Evolutionary conservation across 2,329 filamentous ascomycete species (phyloP).

Genomic region (Fusarium caatingaense): DNA sequence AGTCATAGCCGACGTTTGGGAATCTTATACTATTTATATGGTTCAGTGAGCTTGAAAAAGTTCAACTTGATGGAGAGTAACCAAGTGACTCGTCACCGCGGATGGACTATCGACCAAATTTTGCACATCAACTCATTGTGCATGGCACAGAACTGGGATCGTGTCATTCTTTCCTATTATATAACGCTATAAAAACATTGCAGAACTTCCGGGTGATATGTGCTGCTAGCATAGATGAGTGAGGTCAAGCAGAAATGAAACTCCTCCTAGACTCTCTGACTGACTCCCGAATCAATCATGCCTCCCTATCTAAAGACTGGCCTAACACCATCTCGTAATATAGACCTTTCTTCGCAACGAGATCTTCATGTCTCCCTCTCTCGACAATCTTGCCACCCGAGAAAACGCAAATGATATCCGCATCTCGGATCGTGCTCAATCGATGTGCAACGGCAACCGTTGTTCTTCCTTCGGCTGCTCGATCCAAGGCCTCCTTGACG

Average conservation of each 20-base stretch:
- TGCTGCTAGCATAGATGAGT: not conserved
- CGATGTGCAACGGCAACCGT: constrained; percentile 76
- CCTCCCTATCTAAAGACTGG: constrained; percentile 55
- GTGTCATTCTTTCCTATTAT: not conserved
- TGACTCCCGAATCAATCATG: constrained; percentile 8
- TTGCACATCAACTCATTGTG: not conserved
- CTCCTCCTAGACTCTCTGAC: not conserved
- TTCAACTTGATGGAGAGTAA: not conserved
- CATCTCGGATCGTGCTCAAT: constrained; percentile 65
- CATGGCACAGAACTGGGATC: not conserved
- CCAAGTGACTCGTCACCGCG: not conserved
- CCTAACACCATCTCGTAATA: constrained; percentile 66
- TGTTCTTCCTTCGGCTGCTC: constrained; percentile 55
- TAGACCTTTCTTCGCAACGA: constrained; percentile 60
- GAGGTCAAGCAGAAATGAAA: not conserved
- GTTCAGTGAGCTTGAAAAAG: no score
- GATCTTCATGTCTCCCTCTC: constrained; percentile 69
- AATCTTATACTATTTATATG: no score
- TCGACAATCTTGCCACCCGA: constrained; percentile 61
- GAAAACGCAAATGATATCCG: constrained; percentile 73
- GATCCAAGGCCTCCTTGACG: constrained; percentile 71
- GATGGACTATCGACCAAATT: not conserved
- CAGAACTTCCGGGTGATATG: not conserved
- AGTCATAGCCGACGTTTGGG: no score
- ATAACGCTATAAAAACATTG: not conserved